phyloP scores from a whole-genome alignment of 352 stramenopile species.

The Pythium rhizo-oryzae region DNA sequence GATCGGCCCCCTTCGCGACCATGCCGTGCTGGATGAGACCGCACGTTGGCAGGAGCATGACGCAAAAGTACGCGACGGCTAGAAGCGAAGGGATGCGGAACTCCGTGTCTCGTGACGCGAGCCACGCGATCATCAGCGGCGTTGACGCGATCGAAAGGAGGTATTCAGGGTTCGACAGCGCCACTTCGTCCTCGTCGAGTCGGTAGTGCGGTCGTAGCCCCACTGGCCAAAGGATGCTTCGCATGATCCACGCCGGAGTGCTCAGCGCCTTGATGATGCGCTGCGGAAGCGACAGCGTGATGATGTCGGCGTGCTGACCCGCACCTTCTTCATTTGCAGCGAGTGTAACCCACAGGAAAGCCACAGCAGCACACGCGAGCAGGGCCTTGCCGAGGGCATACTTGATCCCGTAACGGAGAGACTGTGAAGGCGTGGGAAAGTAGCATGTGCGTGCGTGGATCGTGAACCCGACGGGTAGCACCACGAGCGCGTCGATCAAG shows the following conservation, averaged over 20 bases:
- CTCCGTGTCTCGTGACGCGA: neutral
- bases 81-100: slow-evolving; percentile 25
- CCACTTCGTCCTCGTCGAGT: slow-evolving; percentile 40
- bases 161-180: slow-evolving; percentile 37
- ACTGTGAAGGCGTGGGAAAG: slow-evolving; percentile 1
- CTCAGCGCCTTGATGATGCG: slow-evolving; percentile 50
- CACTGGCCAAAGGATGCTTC: slow-evolving; percentile 46
- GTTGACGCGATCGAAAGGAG: slow-evolving; percentile 34
- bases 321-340: slow-evolving; percentile 49
- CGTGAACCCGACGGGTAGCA: slow-evolving; percentile 7
- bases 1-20: slow-evolving; percentile 49
- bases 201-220: slow-evolving; percentile 63
- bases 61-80: slow-evolving; percentile 38
- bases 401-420: neutral
- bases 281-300: slow-evolving; percentile 40
- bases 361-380: slow-evolving; percentile 22
- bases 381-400: slow-evolving; percentile 37
- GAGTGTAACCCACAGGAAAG: slow-evolving; percentile 45
- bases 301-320: slow-evolving; percentile 39
- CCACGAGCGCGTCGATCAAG: slow-evolving; percentile 40
- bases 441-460: slow-evolving; percentile 12
- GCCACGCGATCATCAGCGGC: slow-evolving; percentile 13
- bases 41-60: slow-evolving; percentile 58
- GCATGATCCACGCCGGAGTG: slow-evolving; percentile 40
- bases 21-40: slow-evolving; percentile 78